Base-by-base conservation (phyloP, 139 green algal species). In the Tetratostichococcus sp. region DNA sequence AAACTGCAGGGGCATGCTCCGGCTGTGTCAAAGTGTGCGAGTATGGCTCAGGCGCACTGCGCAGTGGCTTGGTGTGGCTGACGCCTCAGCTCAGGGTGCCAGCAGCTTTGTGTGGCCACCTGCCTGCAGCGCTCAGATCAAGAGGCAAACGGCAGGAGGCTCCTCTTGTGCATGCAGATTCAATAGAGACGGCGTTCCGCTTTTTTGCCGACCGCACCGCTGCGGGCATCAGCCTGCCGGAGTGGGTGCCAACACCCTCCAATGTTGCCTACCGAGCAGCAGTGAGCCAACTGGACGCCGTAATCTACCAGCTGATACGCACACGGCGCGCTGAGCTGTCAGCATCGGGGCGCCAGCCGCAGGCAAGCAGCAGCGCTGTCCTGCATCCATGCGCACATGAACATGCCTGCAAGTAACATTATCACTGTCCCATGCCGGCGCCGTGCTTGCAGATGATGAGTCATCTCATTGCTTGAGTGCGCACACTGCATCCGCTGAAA, bases 171-270 rank as follows among this genome's bases (percentile, higher is more conserved):
- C 25, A 0, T 71, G 67, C 79, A 84, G 72, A 74, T 31, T 74
- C 84, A 1, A 85, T 93, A 59, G 68, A 70, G 35, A 77, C 79
- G 25, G 92, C 92, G 0, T 96, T 97, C 70, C 73, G 82, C 1
- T 94, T 89, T 77, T 95, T 97, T 71, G 80, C 84, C 0, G 74
- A 72, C 35, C 77, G 86, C 0, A 83, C 80, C 17, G 82, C 77
- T 16, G 79, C 77, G 1, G 83, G 80, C 22, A 81, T 91, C 35
- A 80, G 86, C 39, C 75, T 96, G 4, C 91, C 91, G 14, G 91
- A 96, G 78, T 97, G 89, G 89, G 71, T 96, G 57, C 93, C 93
- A 30, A 94, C 86, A 0, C 89, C 89, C 3, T 88, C 92, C 58
- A 97, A 97, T 77, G 32, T 91, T 21, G 79, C 82, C 30, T 97